Percentiles rank a stretch among this genome's conserved stretches.
phyloP scores from a whole-genome alignment of 192 early-diverging fungal species.

The Chytriomyces sp. region DNA sequence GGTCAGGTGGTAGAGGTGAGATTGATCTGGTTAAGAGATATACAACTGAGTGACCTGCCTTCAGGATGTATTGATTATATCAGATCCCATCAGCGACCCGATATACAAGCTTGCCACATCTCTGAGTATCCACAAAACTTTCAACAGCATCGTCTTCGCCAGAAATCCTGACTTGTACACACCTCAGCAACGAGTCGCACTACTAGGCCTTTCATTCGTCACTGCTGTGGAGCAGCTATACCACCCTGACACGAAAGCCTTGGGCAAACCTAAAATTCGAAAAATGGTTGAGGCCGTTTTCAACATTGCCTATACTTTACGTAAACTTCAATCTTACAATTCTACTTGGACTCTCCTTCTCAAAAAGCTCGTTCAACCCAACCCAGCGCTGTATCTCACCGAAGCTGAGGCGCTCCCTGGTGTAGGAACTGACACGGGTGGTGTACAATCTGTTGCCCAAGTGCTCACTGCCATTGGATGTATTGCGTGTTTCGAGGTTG shows the following conservation, averaged over 20 bases:
- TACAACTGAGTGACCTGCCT: neutral
- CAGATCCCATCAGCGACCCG: neutral
- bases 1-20: constrained; percentile 2
- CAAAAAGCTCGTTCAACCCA: neutral
- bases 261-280: neutral
- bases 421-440: neutral
- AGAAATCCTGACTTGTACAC: constrained; percentile 8
- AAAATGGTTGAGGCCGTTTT: neutral
- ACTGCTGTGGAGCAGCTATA: constrained; percentile 6
- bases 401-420: neutral
- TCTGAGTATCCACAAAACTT: neutral
- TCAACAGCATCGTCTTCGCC: neutral
- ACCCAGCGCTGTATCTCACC: neutral
- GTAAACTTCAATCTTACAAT: neutral
- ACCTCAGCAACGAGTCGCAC: constrained; percentile 7
- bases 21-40: neutral
- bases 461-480: neutral
- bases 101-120: neutral
- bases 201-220: constrained; percentile 3
- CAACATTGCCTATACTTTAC: neutral
- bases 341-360: neutral
- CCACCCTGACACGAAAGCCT: neutral
- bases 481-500: constrained; percentile 2
- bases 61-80: neutral
- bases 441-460: constrained; percentile 7